phyloP scores from a whole-genome alignment of 2,329 filamentous ascomycete species.

The Colletotrichum orchidophilum region DNA sequence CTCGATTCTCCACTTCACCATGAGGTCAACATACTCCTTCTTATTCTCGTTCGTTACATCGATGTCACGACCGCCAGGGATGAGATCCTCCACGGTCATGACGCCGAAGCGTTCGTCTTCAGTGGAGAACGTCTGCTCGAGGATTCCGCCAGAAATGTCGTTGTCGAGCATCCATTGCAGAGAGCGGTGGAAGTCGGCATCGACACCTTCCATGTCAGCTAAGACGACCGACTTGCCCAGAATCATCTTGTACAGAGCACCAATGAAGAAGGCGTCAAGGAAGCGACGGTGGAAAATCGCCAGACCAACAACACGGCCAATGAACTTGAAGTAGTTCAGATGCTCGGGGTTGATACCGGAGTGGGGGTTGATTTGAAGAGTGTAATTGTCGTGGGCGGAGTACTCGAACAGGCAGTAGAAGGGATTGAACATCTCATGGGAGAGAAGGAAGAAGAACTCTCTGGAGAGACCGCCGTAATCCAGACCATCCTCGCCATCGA shows the following conservation, averaged over 20 bases:
- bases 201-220: constrained; percentile 98
- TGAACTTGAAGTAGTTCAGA: constrained; percentile 99
- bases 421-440: constrained; percentile 99
- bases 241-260: constrained; percentile 99
- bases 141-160: constrained; percentile 88
- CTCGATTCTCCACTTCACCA: constrained; percentile 99
- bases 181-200: constrained; percentile 96
- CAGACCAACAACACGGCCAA: constrained; percentile 93
- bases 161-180: constrained; percentile 98
- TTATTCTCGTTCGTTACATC: constrained; percentile 99
- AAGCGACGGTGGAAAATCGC: constrained; percentile 99
- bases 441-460: constrained; percentile 99
- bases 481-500: constrained; percentile 96
- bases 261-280: constrained; percentile 98
- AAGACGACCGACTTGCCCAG: constrained; percentile 90
- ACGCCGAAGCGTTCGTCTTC: constrained; percentile 98
- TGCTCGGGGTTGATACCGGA: constrained; percentile 99
- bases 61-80: constrained; percentile 88
- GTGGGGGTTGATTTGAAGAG: constrained; percentile 98
- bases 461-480: constrained; percentile 97
- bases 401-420: constrained; percentile 99
- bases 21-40: constrained; percentile 97
- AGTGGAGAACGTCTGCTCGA: constrained; percentile 96
- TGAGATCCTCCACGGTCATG: constrained; percentile 91
- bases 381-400: constrained; percentile 99